Evolutionary conservation across 1,284 basidiomycete species (phyloP).

Genomic region (Austroboletus olivaceoglutinosus): DNA sequence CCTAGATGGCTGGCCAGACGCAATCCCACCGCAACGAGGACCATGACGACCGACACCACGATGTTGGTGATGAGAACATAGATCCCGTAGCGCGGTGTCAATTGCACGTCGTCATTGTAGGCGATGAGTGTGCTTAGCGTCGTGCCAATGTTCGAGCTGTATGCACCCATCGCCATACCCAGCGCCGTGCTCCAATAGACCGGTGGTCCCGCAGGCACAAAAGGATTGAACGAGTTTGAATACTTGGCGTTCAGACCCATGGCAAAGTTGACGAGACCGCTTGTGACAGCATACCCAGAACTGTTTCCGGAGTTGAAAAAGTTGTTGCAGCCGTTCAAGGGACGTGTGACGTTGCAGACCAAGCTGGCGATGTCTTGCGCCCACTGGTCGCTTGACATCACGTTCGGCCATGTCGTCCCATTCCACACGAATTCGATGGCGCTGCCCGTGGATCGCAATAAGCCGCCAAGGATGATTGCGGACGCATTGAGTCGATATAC

Average conservation of each 20-base stretch:
- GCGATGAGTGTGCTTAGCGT: no score
- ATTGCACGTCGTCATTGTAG: background rate
- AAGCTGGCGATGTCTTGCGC: background rate
- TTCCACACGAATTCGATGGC: background rate
- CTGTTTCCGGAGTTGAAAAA: no score
- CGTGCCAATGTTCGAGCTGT: background rate
- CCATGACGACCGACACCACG: background rate
- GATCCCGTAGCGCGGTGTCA: background rate
- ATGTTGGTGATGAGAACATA: slow-evolving; percentile 4
- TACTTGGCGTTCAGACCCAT: no score
- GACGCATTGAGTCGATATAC: no score
- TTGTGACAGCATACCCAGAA: no score
- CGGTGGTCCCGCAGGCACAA: no score
- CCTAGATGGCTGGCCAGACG: no score
- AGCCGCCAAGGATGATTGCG: no score
- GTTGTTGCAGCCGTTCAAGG: no score
- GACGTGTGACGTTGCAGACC: slow-evolving; percentile 1
- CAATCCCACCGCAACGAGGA: background rate
- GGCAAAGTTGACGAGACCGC: no score
- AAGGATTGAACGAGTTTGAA: no score
- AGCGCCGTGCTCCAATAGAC: background rate
- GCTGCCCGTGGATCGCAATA: no score
- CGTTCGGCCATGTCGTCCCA: background rate
- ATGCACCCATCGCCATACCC: background rate
- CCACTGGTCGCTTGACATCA: background rate